Evolutionary conservation across 2,329 filamentous ascomycete genomes (phyloP).

Genomic region (Orbilia brochopaga): DNA sequence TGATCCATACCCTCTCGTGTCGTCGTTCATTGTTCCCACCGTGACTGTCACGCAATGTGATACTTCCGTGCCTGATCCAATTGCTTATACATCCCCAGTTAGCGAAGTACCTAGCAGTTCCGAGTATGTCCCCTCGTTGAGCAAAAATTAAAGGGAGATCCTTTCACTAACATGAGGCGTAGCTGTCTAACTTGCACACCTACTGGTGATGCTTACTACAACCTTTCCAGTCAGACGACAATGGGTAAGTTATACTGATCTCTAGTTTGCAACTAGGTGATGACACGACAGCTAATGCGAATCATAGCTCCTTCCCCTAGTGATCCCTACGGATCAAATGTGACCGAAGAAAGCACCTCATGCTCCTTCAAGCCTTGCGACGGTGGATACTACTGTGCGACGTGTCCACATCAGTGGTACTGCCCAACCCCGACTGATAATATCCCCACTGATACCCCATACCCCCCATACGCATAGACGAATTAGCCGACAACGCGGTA

Average conservation of each 20-base stretch:
- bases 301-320: constrained; percentile 4
- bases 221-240: neutral
- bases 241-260: constrained; percentile 6
- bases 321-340: constrained; percentile 11
- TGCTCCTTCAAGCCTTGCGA: constrained; percentile 44
- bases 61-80: neutral
- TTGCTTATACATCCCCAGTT: neutral
- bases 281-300: neutral
- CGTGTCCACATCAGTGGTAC: constrained; percentile 47
- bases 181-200: constrained; percentile 27
- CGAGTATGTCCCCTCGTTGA: neutral
- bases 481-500: neutral
- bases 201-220: constrained; percentile 14
- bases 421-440: constrained; percentile 28
- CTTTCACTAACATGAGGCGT: neutral
- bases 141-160: neutral
- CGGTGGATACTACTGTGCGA: constrained; percentile 42
- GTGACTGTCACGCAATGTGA: constrained; percentile 35
- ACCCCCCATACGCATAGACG: constrained; percentile 10
- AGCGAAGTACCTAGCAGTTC: neutral
- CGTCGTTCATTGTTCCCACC: constrained; percentile 33
- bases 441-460: constrained; percentile 7
- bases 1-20: constrained; percentile 30
- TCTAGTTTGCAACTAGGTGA: neutral
- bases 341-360: constrained; percentile 14